Conservation (phyloP, 257 asterid species). For the Lycium barbarum region DNA sequence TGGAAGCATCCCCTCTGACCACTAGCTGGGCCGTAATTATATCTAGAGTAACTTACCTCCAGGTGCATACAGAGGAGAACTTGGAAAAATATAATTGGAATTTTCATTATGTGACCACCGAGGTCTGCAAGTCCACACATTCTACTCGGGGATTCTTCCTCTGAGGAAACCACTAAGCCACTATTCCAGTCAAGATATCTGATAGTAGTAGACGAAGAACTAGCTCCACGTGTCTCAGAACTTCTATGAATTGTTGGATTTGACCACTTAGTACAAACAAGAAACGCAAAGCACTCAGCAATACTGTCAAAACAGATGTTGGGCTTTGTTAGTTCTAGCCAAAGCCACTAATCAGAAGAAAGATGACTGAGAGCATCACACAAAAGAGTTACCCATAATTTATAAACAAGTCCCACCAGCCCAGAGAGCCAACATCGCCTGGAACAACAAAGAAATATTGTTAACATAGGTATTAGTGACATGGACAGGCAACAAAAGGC, state of each 20-base stretch:
- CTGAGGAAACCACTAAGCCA: constrained; percentile 74
- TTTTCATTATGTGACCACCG: constrained; percentile 96
- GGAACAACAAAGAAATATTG: constrained; percentile 32
- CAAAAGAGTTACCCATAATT: constrained; percentile 74
- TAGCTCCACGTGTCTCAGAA: constrained; percentile 63
- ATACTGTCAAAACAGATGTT: constrained; percentile 56
- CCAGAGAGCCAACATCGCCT: constrained; percentile 86
- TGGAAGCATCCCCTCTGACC: background rate
- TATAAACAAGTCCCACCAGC: constrained; percentile 99
- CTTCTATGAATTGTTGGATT: constrained; percentile 89
- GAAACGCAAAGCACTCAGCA: constrained; percentile 98
- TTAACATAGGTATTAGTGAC: constrained; percentile 13
- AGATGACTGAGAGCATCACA: constrained; percentile 34
- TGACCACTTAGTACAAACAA: constrained; percentile 98
- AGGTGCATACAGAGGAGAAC: constrained; percentile 94
- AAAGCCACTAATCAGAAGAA: constrained; percentile 34
- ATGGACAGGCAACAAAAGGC: constrained; percentile 5
- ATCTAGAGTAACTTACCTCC: constrained; percentile 60
- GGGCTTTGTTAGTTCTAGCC: constrained; percentile 38
- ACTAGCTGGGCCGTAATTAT: background rate
- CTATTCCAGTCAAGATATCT: constrained; percentile 84
- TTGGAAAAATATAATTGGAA: constrained; percentile 84
- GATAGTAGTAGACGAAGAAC: constrained; percentile 72
- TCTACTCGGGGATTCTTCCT: constrained; percentile 64
- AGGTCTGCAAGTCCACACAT: constrained; percentile 83